These are phyloP conservation scores for Phycomyces blakesleeanus DNA, from an alignment of 192 early-diverging fungal genomes.

Conservation along the genomic window DNA sequence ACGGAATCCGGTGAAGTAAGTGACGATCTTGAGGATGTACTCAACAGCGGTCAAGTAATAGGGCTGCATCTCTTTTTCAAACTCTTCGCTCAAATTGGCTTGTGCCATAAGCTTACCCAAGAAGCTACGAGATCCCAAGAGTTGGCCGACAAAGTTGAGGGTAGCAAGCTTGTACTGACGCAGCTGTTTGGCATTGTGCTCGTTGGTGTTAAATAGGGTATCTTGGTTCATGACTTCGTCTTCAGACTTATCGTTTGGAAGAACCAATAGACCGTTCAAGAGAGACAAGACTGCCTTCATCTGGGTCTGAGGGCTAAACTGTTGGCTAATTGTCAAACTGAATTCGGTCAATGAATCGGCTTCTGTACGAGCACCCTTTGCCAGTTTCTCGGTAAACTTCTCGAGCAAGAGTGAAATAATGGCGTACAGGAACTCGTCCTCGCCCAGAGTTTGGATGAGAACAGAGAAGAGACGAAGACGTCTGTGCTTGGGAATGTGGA, in stretches of 20 bases:
- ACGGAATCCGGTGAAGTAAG: constrained; percentile 46
- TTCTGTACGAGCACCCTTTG: constrained; percentile 51
- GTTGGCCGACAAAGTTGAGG: constrained; percentile 49
- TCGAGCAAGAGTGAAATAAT: constrained; percentile 74
- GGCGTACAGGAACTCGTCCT: constrained; percentile 65
- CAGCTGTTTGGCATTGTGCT: constrained; percentile 53
- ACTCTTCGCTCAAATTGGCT: constrained; percentile 28
- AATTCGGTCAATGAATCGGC: constrained; percentile 71
- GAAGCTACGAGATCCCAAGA: constrained; percentile 51
- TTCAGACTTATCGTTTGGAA: constrained; percentile 54
- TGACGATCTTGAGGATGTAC: constrained; percentile 50
- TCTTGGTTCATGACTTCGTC: constrained; percentile 8
- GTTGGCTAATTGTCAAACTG: constrained; percentile 61
- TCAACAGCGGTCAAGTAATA: constrained; percentile 52
- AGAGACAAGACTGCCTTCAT: constrained; percentile 59
- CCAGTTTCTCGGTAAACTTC: constrained; percentile 53
- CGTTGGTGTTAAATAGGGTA: constrained; percentile 31
- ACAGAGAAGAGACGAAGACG: constrained; percentile 83
- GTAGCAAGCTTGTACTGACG: constrained; percentile 63
- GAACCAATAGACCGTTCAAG: constrained; percentile 44
- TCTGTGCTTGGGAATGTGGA: constrained; percentile 91
- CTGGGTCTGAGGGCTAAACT: constrained; percentile 67
- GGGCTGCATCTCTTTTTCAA: constrained; percentile 39
- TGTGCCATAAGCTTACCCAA: constrained; percentile 43
- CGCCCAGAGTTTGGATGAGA: constrained; percentile 77